These are phyloP conservation scores for Thielaviopsis euricoi DNA, from an alignment of 2,329 filamentous ascomycete species.

Conservation along the genomic window DNA sequence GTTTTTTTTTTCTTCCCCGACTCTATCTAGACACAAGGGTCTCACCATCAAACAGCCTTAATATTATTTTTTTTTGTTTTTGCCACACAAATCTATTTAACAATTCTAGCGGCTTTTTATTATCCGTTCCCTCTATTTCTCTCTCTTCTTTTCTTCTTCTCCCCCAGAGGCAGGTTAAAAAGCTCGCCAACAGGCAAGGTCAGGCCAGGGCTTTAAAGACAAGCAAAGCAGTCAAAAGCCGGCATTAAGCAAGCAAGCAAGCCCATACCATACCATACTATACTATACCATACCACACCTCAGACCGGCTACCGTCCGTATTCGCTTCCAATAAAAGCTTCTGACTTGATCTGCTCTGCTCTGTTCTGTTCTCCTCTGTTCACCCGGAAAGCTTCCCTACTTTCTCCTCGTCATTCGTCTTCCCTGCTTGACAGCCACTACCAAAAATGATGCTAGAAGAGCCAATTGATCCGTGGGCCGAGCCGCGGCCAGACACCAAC, in stretches of 20 bases:
- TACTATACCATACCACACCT: too few relatives aligned
- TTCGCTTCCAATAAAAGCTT: background rate
- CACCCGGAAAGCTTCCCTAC: background rate
- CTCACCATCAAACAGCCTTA: background rate
- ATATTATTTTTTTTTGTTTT: too few relatives aligned
- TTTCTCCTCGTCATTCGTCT: background rate
- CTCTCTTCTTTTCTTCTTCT: background rate
- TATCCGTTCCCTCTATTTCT: background rate
- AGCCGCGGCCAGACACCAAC: background rate
- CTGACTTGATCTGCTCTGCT: background rate
- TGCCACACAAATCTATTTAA: background rate
- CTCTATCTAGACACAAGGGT: too few relatives aligned
- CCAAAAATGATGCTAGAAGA: slow-evolving; percentile 9
- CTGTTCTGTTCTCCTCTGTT: background rate
- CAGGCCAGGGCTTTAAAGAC: too few relatives aligned
- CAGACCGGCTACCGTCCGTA: too few relatives aligned
- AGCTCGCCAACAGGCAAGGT: too few relatives aligned
- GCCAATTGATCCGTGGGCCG: slow-evolving; percentile 10
- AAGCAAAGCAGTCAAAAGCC: background rate
- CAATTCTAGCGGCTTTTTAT: background rate
- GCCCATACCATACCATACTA: too few relatives aligned
- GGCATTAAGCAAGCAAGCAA: background rate
- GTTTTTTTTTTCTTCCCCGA: too few relatives aligned
- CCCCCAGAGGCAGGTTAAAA: too few relatives aligned
- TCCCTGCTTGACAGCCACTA: background rate